Evolutionary conservation across 176 grass and related monocot genomes (phyloP).

Genomic region (bread wheat (Triticum aestivum)): DNA sequence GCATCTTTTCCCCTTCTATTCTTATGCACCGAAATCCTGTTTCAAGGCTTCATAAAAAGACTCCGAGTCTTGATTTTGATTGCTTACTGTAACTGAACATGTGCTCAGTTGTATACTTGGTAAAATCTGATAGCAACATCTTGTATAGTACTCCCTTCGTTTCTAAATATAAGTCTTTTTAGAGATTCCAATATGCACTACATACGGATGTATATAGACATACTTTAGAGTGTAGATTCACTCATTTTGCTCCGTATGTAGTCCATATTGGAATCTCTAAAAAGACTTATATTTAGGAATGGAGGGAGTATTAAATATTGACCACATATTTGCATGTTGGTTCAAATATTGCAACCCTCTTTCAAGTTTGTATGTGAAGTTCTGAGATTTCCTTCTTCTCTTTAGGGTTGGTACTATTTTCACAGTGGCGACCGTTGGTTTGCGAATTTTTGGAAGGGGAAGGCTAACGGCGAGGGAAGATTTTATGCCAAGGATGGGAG

Average conservation of each 20-base stretch:
- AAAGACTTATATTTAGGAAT: no score
- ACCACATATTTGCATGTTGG: background rate
- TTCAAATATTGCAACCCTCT: background rate
- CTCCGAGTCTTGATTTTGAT: background rate
- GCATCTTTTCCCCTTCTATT: background rate
- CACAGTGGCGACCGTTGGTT: constrained; percentile 81
- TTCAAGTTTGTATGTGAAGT: background rate
- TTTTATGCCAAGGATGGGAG: constrained; percentile 84
- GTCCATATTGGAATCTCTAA: no score
- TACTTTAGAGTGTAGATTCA: no score
- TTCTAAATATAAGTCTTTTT: no score
- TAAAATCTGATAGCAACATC: background rate
- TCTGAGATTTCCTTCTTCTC: constrained; percentile 18
- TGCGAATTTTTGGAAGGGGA: constrained; percentile 93
- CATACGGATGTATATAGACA: no score
- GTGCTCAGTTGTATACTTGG: background rate
- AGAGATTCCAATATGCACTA: no score
- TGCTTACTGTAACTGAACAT: background rate
- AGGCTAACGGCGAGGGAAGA: constrained; percentile 88
- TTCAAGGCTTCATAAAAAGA: background rate
- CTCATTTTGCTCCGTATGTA: no score
- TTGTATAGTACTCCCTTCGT: background rate
- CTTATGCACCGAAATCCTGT: background rate
- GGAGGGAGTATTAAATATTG: background rate
- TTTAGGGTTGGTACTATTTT: constrained; percentile 96